phyloP scores from a whole-genome alignment of 2,329 filamentous ascomycete genomes.

The Apiospora pterosperma region DNA sequence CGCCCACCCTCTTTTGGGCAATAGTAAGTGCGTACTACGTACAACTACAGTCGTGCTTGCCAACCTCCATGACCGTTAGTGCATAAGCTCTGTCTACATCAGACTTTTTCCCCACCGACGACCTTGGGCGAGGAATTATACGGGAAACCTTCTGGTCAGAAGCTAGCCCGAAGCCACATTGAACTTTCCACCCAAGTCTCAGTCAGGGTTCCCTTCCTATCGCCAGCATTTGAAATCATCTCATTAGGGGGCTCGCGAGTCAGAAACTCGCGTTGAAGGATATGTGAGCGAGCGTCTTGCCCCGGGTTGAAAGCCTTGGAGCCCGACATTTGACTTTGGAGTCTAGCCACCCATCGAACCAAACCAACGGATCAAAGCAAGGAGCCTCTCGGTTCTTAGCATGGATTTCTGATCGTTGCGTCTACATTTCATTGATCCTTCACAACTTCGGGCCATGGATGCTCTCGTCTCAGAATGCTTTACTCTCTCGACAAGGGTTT shows the following conservation, averaged over 20 bases:
- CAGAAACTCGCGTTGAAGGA: not conserved
- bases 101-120: not conserved
- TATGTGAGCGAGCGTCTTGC: not conserved
- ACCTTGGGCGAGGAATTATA: not conserved
- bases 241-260: not conserved
- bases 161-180: not conserved
- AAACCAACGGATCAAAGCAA: not conserved
- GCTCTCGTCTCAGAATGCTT: not conserved
- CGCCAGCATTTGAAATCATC: not conserved
- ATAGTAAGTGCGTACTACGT: no score
- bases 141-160: not conserved
- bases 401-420: not conserved
- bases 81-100: no score
- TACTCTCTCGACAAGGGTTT: not conserved
- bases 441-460: not conserved
- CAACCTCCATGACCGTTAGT: not conserved
- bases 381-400: not conserved
- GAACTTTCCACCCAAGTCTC: not conserved
- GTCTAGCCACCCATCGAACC: not conserved
- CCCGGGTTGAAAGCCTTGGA: not conserved
- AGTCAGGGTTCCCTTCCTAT: not conserved
- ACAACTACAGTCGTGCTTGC: not conserved
- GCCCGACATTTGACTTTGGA: not conserved
- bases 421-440: no score
- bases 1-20: not conserved